Base-by-base conservation (phyloP, 2,329 filamentous ascomycete genomes). In the Aspergillus chevalieri region DNA sequence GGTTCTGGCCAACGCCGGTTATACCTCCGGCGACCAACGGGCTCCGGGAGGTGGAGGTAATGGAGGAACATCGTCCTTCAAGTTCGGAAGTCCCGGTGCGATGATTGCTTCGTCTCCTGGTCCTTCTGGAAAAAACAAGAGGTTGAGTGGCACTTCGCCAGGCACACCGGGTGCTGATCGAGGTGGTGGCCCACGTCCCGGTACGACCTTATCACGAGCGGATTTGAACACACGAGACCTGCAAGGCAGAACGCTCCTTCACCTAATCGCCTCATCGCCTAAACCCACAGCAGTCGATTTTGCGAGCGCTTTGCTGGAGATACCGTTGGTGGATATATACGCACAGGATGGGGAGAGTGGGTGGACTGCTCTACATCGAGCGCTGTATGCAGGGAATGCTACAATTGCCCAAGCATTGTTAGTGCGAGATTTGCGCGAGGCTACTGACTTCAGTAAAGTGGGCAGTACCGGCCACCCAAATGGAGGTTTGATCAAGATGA, bases 321-420 rank as follows among this genome's bases (percentile, higher is more conserved):
- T 95, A 62, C 89, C 90, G 1, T 78, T 85, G 47, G 81, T 90
- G 57, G 93, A 98, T 69, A 74, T 97, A 7, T 93, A 95, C 62
- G 76, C 80, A 2, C 91, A 95, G 65, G 93, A 98, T 67, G 75
- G 78, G 6, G 93, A 98, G 69, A 97, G 87, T 68, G 92, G 91
- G 42, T 98, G 93, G 93, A 98, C 95, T 52, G 85, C 91, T 34
- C 77, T 98, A 36, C 93, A 98, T 65, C 82, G 93, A 60, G 89
- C 91, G 6, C 77, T 97, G 39, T 97, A 96, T 65, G 83, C 85
- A 59, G 92, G 92, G 43, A 96, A 96, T 63, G 83, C 93, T 46
- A 84, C 87, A 6, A 85, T 95, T 57, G 93, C 93, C 2, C 83
- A 89, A 43, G 76, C 89, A 17, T 82, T 98, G 28, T 76, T 98